Conservation (phyloP, 169 alveolate species). For the Cryptosporidium sp. region DNA sequence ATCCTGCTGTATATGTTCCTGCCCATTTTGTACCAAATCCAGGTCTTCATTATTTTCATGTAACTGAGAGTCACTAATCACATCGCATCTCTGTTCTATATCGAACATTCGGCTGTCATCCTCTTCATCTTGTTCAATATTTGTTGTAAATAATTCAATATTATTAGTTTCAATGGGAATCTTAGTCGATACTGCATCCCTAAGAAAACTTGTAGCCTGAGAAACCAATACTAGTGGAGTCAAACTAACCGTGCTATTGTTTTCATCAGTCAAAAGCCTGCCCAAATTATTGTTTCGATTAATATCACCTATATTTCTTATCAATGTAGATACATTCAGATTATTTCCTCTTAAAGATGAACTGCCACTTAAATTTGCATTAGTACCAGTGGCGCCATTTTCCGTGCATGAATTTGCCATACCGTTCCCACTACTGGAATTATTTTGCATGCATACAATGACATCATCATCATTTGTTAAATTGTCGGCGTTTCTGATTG, state of each 20-base stretch:
- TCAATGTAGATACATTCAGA: conserved; percentile 36
- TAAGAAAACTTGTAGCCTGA: conserved; percentile 18
- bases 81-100: neutral
- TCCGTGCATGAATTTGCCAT: neutral
- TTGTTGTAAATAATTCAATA: conserved; percentile 7
- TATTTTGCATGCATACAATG: neutral
- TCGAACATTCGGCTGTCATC: neutral
- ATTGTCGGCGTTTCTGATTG: conserved; percentile 20
- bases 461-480: neutral
- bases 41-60: neutral
- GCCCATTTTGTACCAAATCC: neutral
- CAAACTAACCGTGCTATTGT: conserved; percentile 11
- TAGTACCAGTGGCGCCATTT: neutral
- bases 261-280: conserved; percentile 8
- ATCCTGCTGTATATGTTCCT: neutral
- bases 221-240: conserved; percentile 40
- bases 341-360: conserved; percentile 14
- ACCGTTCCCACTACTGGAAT: neutral
- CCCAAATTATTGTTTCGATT: conserved; percentile 15
- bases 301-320: conserved; percentile 57
- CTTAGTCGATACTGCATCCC: conserved; percentile 21
- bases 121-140: neutral
- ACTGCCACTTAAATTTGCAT: neutral
- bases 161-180: conserved; percentile 17
- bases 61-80: neutral